A percentile compares a stretch with the other conserved stretches of the same genome.
Conservation (phyloP, 495 filamentous ascomycete genomes). For the Xylaria cubensis region DNA sequence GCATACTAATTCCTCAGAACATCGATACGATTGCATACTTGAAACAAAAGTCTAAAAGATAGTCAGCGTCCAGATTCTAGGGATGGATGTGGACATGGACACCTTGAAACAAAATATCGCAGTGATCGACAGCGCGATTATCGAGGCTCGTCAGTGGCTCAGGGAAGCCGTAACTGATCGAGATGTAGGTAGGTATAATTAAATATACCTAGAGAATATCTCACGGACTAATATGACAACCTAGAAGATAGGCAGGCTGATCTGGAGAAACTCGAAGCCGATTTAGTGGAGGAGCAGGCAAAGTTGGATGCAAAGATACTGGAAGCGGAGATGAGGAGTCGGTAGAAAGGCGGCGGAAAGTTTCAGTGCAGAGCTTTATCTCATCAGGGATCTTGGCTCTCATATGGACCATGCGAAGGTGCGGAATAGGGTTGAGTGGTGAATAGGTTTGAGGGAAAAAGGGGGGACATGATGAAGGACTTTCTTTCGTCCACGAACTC, state of each 20-base stretch:
- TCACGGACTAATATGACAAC: conserved; percentile 12
- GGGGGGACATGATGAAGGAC: not conserved
- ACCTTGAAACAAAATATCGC: conserved; percentile 26
- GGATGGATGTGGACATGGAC: conserved; percentile 9
- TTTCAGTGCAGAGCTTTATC: not conserved
- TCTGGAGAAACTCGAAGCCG: conserved; percentile 20
- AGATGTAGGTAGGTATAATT: conserved; percentile 18
- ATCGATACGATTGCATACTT: not conserved
- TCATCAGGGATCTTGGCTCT: not conserved
- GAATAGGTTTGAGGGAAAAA: not conserved
- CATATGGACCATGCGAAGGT: not conserved
- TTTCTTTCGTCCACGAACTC: conserved; percentile 8
- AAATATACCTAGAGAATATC: not conserved
- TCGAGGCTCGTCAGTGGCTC: conserved; percentile 27
- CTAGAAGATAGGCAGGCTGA: conserved; percentile 16
- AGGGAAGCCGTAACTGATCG: conserved; percentile 11
- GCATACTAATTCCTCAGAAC: not conserved
- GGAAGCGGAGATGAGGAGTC: not conserved
- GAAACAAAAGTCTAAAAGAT: not conserved
- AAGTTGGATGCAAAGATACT: conserved; percentile 4
- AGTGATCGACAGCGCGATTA: conserved; percentile 24
- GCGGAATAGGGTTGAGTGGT: not conserved
- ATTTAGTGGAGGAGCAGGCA: conserved; percentile 22
- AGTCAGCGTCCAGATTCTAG: not conserved
- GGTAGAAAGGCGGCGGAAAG: not conserved